Evolutionary conservation across 371 early-diverging fungal species (phyloP).

Genomic region (Rhizomucor miehei): DNA sequence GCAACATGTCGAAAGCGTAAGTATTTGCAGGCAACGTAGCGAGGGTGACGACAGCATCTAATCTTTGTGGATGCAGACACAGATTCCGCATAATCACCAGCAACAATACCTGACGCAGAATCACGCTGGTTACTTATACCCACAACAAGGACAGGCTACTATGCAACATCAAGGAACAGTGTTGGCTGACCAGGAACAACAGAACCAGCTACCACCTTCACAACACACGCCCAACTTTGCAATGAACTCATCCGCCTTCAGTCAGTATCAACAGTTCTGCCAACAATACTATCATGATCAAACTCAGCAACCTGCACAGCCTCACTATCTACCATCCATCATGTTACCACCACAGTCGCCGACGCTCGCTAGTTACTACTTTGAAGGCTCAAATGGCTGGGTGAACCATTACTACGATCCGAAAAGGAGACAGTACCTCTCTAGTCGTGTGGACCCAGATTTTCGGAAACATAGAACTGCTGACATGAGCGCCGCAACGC

Average conservation of each 20-base stretch:
- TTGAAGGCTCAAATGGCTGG: slow-evolving; percentile 43
- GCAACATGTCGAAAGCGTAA: slow-evolving; percentile 2
- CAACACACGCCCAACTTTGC: slow-evolving; percentile 2
- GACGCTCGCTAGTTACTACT: slow-evolving; percentile 46
- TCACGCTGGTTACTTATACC: slow-evolving; percentile 40
- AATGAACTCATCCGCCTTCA: slow-evolving; percentile 8
- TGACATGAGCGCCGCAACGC: slow-evolving; percentile 1
- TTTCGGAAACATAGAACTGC: slow-evolving; percentile 26
- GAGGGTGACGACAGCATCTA: not conserved
- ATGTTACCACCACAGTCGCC: slow-evolving; percentile 53
- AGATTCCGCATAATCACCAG: slow-evolving; percentile 9
- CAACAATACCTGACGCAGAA: slow-evolving; percentile 16
- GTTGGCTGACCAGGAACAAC: slow-evolving; percentile 1
- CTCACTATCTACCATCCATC: slow-evolving; percentile 35
- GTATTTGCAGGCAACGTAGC: not conserved
- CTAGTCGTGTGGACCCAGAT: slow-evolving; percentile 37
- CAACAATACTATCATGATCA: slow-evolving; percentile 20
- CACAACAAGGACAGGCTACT: slow-evolving; percentile 26
- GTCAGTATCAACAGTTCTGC: slow-evolving; percentile 18
- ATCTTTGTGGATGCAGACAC: not conserved
- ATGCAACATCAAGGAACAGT: not conserved
- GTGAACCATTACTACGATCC: slow-evolving; percentile 44
- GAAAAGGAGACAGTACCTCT: slow-evolving; percentile 38
- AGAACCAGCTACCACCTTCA: not conserved
- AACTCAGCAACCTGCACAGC: slow-evolving; percentile 17